Percentiles rank a stretch among this genome's conserved stretches.
Conservation (phyloP, 1,284 basidiomycete genomes). For the Phenoliferia sp. region DNA sequence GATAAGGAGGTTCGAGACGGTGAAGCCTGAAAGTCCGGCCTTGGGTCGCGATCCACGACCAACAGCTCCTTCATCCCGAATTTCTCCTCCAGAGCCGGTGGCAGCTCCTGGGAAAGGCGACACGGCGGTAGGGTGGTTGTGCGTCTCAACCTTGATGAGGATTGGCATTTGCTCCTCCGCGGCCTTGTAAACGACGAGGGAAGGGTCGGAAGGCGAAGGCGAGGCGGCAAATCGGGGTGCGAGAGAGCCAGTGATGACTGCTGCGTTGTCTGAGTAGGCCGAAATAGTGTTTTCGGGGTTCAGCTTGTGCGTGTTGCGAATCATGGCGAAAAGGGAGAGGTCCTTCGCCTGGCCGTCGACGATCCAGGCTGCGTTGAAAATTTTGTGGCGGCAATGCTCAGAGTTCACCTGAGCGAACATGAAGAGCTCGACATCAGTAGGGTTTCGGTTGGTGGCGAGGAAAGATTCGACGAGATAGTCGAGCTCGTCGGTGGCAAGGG, state of each 20-base stretch:
- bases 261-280: conserved; percentile 97
- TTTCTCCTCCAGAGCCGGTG: conserved; percentile 96
- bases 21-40: conserved; percentile 89
- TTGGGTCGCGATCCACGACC: conserved; percentile 94
- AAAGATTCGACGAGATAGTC: conserved; percentile 89
- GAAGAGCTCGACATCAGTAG: conserved; percentile 96
- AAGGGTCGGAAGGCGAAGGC: conserved; percentile 19
- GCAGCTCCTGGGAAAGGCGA: conserved; percentile 97
- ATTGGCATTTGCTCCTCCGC: conserved; percentile 74
- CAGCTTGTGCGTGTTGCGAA: conserved; percentile 88
- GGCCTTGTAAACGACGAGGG: conserved; percentile 51
- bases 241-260: conserved; percentile 77
- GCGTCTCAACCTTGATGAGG: conserved; percentile 96
- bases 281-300: conserved; percentile 76
- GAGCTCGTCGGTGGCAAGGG: conserved; percentile 84
- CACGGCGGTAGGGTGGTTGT: conserved; percentile 98
- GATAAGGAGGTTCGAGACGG: conserved; percentile 89
- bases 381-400: conserved; percentile 99
- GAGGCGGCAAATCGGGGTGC: conserved; percentile 73
- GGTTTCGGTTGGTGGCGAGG: conserved; percentile 62
- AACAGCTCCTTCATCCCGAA: conserved; percentile 94
- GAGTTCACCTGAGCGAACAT: conserved; percentile 99
- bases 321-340: conserved; percentile 91
- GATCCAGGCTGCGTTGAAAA: conserved; percentile 97
- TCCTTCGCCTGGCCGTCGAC: conserved; percentile 43